Conservation (phyloP, 495 filamentous ascomycete species). For the Evansstolkia leycettana region DNA sequence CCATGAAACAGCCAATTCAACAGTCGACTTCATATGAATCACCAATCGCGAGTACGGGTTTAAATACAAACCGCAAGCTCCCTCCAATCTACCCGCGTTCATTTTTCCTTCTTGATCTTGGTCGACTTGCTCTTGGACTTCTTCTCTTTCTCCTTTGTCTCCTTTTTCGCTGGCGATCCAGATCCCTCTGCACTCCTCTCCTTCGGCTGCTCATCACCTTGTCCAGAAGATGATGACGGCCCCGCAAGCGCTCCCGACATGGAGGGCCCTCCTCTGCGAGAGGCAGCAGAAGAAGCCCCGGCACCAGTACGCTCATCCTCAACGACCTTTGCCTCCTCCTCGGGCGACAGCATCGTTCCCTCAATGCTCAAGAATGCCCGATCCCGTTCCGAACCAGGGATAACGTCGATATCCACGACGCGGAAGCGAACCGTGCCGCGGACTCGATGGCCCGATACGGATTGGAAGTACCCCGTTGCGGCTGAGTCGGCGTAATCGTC, state of each 20-base stretch:
- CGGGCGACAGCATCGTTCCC: conserved; percentile 47
- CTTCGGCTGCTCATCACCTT: too few relatives aligned
- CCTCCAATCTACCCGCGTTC: conserved; percentile 7
- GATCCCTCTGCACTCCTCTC: background rate
- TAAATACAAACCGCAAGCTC: too few relatives aligned
- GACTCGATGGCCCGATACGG: conserved; percentile 48
- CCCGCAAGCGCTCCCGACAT: conserved; percentile 12
- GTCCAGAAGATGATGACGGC: conserved; percentile 6
- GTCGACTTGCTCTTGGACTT: conserved; percentile 8
- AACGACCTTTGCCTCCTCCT: conserved; percentile 29
- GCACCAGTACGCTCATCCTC: conserved; percentile 25
- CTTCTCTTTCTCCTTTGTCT: conserved; percentile 12
- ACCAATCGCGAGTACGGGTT: too few relatives aligned
- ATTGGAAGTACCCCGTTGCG: conserved; percentile 46
- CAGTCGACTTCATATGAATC: background rate
- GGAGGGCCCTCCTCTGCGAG: background rate
- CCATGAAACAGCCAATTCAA: too few relatives aligned
- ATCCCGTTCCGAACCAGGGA: conserved; percentile 42
- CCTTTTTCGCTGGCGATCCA: conserved; percentile 7
- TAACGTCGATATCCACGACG: conserved; percentile 51
- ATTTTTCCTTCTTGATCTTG: conserved; percentile 12
- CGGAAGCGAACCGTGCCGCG: conserved; percentile 48
- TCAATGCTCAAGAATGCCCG: conserved; percentile 55
- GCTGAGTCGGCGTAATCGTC: conserved; percentile 24
- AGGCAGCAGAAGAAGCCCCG: conserved; percentile 2